Percentiles rank a stretch among this genome's conserved stretches.
Conservation (phyloP, 169 alveolate genomes). For the Toxoplasma gondii region DNA sequence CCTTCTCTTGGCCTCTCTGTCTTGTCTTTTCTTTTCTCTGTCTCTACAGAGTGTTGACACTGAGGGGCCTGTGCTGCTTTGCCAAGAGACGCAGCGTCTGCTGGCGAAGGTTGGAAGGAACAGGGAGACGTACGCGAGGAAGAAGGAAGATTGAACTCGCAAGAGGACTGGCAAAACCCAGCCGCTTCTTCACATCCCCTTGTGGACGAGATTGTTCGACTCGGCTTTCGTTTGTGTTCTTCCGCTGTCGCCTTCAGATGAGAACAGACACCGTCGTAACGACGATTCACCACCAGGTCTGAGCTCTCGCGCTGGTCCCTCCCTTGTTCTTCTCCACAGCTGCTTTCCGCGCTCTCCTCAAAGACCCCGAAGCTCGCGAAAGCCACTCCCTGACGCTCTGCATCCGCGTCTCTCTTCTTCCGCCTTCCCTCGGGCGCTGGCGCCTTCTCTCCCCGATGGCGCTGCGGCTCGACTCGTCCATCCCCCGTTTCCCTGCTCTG, state of each 20-base stretch:
- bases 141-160: no score
- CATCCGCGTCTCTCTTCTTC: no score
- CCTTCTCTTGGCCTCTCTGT: constrained; percentile 32
- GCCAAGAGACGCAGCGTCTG: no score
- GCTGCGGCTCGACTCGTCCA: no score
- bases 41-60: background rate
- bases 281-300: no score
- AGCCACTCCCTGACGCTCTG: background rate
- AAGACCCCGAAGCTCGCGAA: background rate
- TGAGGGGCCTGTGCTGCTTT: background rate
- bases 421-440: no score
- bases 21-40: background rate
- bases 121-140: no score
- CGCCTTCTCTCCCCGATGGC: no score
- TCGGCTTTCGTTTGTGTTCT: background rate
- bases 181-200: background rate
- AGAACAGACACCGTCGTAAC: background rate
- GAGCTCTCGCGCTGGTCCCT: background rate
- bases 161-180: no score
- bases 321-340: background rate
- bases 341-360: background rate
- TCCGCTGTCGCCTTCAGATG: background rate
- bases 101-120: no score
- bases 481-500: no score
- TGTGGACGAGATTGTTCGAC: background rate